Evolutionary conservation across 1,284 basidiomycete genomes (phyloP).

Genomic region (Coniophora puteana): DNA sequence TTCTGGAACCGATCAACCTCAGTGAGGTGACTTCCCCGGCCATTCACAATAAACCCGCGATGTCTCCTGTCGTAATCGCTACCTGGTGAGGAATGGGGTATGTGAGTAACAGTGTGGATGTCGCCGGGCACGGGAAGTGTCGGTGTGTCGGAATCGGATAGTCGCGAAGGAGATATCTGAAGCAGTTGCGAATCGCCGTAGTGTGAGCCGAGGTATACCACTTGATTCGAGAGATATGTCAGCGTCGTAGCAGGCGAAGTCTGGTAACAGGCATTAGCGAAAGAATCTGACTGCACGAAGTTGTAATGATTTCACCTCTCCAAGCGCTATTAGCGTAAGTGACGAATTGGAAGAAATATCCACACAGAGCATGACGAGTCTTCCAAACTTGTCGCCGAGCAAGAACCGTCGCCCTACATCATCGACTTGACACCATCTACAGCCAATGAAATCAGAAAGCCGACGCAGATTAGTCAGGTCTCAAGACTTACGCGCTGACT

Average conservation of each 20-base stretch:
- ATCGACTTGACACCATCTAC: constrained; percentile 50
- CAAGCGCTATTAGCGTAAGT: constrained; percentile 66
- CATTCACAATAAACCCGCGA: constrained; percentile 46
- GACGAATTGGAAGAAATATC: constrained; percentile 32
- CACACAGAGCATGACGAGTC: constrained; percentile 62
- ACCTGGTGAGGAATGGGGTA: constrained; percentile 29
- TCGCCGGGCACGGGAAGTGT: constrained; percentile 50
- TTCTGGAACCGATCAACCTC: constrained; percentile 71
- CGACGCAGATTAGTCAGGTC: not conserved
- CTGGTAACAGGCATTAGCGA: constrained; percentile 34
- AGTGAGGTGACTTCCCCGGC: constrained; percentile 48
- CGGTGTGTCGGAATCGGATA: constrained; percentile 36
- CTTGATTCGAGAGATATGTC: constrained; percentile 71
- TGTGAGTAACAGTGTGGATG: constrained; percentile 37
- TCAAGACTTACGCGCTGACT: constrained; percentile 50
- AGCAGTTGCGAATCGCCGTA: constrained; percentile 81
- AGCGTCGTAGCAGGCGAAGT: constrained; percentile 74
- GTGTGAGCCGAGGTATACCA: constrained; percentile 83
- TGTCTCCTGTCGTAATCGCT: constrained; percentile 31
- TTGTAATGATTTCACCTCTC: constrained; percentile 54
- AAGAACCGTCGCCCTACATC: constrained; percentile 48
- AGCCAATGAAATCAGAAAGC: constrained; percentile 5
- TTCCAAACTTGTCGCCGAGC: constrained; percentile 78
- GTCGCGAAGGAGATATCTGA: constrained; percentile 46
- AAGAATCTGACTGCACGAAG: not conserved